Evolutionary conservation across 2,329 filamentous ascomycete genomes (phyloP).

Genomic region (Byssothecium circinans): DNA sequence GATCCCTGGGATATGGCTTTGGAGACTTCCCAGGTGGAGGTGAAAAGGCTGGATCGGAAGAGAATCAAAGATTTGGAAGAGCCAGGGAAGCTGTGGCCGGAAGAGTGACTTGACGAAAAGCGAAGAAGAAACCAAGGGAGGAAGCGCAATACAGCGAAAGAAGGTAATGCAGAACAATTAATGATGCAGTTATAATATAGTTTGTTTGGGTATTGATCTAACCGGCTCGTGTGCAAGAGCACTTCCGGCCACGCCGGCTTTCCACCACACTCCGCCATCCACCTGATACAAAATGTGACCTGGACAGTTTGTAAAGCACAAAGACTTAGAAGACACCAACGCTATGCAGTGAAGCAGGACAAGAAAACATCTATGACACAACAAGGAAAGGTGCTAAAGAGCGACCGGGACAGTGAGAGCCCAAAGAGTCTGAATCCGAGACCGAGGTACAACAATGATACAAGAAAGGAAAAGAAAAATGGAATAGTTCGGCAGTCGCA

Average conservation of each 20-base stretch:
- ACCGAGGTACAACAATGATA: not conserved
- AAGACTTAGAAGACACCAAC: constrained; percentile 3
- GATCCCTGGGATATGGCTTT: not conserved
- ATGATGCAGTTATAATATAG: not conserved
- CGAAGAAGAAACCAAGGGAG: not conserved
- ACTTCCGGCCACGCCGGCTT: not conserved
- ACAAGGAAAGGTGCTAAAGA: not conserved
- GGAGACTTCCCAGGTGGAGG: constrained; percentile 1
- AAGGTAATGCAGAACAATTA: not conserved
- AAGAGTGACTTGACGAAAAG: constrained; percentile 2
- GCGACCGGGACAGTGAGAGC: not conserved
- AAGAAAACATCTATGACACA: not conserved
- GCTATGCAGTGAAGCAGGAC: constrained; percentile 6
- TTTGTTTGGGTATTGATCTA: constrained; percentile 4
- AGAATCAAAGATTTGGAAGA: constrained; percentile 15
- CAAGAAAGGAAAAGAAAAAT: constrained; percentile 6
- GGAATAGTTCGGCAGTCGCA: not conserved
- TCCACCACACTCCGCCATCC: not conserved
- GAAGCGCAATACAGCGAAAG: not conserved
- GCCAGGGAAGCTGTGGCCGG: constrained; percentile 14
- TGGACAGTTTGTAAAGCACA: not conserved
- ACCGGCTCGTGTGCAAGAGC: not conserved
- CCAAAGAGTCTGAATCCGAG: not conserved
- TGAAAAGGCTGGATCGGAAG: not conserved
- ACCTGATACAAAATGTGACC: not conserved